phyloP scores from a whole-genome alignment of 768 basidiomycete genomes.

The Leccinum sublutescens region DNA sequence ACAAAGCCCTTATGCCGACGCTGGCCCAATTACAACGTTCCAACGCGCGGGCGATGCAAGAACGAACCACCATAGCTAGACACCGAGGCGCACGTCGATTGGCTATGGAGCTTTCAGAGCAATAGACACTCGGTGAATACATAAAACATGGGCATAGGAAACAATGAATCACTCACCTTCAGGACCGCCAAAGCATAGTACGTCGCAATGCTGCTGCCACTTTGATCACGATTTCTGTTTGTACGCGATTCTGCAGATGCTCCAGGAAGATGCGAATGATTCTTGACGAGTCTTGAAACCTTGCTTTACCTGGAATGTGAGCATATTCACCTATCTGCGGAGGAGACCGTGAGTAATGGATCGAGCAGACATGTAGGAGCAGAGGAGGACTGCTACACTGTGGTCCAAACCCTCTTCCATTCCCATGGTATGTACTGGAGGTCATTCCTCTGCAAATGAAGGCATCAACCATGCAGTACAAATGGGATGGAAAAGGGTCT shows the following conservation, averaged over 20 bases:
- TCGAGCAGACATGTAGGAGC: slow-evolving; percentile 1
- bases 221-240: background rate
- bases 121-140: background rate
- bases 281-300: background rate
- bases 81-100: background rate
- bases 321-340: background rate
- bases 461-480: slow-evolving; percentile 27
- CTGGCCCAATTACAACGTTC: background rate
- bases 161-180: background rate
- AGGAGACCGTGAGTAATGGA: background rate
- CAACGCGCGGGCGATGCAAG: background rate
- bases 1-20: background rate
- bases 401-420: slow-evolving; percentile 43
- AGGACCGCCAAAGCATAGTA: background rate
- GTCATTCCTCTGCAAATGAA: slow-evolving; percentile 29
- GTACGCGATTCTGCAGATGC: background rate
- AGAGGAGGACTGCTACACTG: slow-evolving; percentile 12
- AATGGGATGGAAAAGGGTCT: slow-evolving; percentile 28
- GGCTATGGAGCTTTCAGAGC: background rate
- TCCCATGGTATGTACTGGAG: slow-evolving; percentile 46
- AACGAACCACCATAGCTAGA: background rate
- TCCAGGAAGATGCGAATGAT: background rate
- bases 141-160: background rate
- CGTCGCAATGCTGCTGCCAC: background rate
- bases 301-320: background rate